Evolutionary conservation across 352 stramenopile species (phyloP), one percentile per base, ranked within the genome.

Genomic region (Globisporangium abappressorium): DNA sequence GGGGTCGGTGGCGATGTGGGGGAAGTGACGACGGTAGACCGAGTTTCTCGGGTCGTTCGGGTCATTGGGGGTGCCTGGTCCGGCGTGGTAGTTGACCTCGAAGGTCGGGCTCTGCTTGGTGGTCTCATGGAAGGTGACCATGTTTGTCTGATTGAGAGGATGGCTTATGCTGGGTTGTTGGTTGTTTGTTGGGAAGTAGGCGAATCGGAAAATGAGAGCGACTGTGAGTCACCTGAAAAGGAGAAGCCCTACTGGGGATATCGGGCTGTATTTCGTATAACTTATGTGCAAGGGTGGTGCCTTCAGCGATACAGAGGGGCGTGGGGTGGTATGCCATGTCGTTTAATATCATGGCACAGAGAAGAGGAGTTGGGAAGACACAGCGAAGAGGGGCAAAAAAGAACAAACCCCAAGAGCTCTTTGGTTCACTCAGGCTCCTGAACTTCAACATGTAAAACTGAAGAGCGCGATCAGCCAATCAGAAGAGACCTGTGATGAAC

Each of bases 131-230:
- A 53, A 47, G 30, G 34, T 28, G 18, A 53, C 49, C 46, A 28
- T 68, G 49, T 33, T 53, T 15, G 46, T 1, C 18, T 24, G 30
- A 2, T 38, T 38, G 34, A 22, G n/a, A 5, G 18, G 47, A 30
- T 8, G 6, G n/a, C n/a, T 33, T 56, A 4, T 2, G 11, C 11
- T 43, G 14, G 36, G 36, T 43, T 18, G 36, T 43, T 43, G 14
- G 36, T 43, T 41, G 34, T 41, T 43, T 51, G 15, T 20, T 71
- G 64, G 4, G 46, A 12, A 51, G 43, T 28, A 57, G 53, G 70
- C 57, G 64, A 71, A 65, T 74, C 57, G 70, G 14, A 58, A 72
- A 79, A 51, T 79, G 74, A 76, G 51, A 34, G 34, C 24, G 26
- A 20, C 18, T 8, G 1, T 71, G 66, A 71, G 66, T 71, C 66